Percentiles rank a stretch among this genome's conserved stretches.
Conservation (phyloP, 306 rosid species). For the Quercus berberidifolia region DNA sequence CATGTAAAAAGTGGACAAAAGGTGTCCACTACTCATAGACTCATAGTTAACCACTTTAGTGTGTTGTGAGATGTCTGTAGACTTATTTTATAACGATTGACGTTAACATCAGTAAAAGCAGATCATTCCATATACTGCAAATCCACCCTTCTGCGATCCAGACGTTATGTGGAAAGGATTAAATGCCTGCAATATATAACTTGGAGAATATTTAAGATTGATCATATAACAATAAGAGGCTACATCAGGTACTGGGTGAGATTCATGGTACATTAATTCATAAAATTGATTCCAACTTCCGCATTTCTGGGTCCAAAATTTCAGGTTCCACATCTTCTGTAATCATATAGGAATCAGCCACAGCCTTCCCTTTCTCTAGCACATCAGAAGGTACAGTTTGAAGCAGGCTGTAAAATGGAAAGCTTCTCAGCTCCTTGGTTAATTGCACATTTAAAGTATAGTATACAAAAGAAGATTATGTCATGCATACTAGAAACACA, state of each 20-base stretch:
- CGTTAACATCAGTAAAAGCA: background rate
- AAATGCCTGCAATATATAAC: background rate
- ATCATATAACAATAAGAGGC: background rate
- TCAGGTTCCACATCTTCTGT: conserved; percentile 42
- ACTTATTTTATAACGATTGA: no score
- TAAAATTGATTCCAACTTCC: conserved; percentile 69
- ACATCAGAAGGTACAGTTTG: conserved; percentile 84
- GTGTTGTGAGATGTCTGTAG: no score
- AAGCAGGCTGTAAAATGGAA: conserved; percentile 65
- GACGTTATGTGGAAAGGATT: background rate
- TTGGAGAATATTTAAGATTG: background rate
- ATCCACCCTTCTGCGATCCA: background rate
- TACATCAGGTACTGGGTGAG: background rate
- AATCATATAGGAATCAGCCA: conserved; percentile 73
- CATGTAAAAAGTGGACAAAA: no score
- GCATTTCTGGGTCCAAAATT: conserved; percentile 53
- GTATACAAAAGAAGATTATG: background rate
- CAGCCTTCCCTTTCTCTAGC: conserved; percentile 61
- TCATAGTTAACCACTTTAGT: no score
- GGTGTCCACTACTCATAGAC: no score
- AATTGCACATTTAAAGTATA: background rate
- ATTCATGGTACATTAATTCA: conserved; percentile 16
- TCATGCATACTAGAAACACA: background rate
- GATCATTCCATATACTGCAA: background rate
- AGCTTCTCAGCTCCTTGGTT: conserved; percentile 9